These are phyloP conservation scores for Boletus rubropictus DNA, from an alignment of 768 basidiomycete genomes.

Conservation along the genomic window DNA sequence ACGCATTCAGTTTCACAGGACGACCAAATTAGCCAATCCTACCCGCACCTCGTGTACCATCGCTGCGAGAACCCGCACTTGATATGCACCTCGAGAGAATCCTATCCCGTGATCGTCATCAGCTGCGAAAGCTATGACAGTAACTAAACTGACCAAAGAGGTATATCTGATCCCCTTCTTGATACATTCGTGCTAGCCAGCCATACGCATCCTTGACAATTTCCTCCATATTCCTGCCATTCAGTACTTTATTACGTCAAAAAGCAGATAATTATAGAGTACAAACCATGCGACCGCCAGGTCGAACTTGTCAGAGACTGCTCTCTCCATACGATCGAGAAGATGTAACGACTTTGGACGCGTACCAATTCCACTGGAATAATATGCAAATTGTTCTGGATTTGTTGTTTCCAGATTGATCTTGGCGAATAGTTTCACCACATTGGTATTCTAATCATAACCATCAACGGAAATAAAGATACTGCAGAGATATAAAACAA, in stretches of 20 bases:
- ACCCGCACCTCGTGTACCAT: neutral
- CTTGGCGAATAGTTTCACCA: conserved; percentile 29
- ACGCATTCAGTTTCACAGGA: too few species aligned
- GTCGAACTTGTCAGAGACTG: neutral
- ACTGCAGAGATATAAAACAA: neutral
- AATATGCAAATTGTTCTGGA: conserved; percentile 26
- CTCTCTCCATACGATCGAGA: neutral
- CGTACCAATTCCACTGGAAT: conserved; percentile 34
- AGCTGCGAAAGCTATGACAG: neutral
- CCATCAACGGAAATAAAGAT: neutral
- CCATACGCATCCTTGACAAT: conserved; percentile 2
- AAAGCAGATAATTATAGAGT: too few species aligned
- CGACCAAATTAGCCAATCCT: too few species aligned
- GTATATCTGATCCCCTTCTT: conserved; percentile 26
- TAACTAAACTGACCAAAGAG: conserved; percentile 28
- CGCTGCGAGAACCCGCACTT: neutral
- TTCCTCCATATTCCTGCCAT: neutral
- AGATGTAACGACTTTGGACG: neutral
- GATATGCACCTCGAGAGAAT: neutral
- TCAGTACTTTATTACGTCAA: too few species aligned
- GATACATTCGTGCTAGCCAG: neutral
- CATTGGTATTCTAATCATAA: conserved; percentile 28
- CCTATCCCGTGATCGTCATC: neutral
- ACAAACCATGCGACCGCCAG: conserved; percentile 2
- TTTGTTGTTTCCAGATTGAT: conserved; percentile 11